Percentiles rank a stretch among this genome's conserved stretches.
These are phyloP conservation scores for Fusarium humuli DNA, from an alignment of 2,329 filamentous ascomycete species.

Conservation along the genomic window DNA sequence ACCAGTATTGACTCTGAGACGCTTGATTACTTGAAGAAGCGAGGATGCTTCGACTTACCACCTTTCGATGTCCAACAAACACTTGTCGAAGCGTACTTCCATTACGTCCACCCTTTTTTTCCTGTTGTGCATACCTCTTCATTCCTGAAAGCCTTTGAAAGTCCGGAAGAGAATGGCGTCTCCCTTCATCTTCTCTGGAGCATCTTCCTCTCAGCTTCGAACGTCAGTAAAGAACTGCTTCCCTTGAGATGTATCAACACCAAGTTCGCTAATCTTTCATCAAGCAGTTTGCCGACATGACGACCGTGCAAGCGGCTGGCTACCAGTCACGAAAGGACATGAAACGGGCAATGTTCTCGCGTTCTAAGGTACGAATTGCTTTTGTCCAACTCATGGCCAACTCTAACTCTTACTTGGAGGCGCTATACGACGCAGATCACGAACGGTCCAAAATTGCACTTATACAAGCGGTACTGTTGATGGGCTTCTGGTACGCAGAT, in stretches of 20 bases:
- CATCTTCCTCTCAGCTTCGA: slow-evolving; percentile 46
- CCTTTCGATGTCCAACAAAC: slow-evolving; percentile 29
- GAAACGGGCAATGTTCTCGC: slow-evolving; percentile 24
- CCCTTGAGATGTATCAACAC: neutral
- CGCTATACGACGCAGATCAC: slow-evolving; percentile 51
- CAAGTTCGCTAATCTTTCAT: neutral
- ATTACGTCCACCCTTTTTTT: slow-evolving; percentile 43
- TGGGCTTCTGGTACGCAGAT: slow-evolving; percentile 57
- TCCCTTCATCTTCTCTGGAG: slow-evolving; percentile 46
- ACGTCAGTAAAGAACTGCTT: neutral
- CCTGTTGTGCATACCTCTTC: slow-evolving; percentile 39
- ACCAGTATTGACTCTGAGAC: slow-evolving; percentile 6
- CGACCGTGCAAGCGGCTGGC: neutral
- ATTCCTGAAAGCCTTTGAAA: slow-evolving; percentile 32
- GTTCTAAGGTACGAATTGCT: slow-evolving; percentile 19
- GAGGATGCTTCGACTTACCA: slow-evolving; percentile 30
- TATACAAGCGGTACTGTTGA: slow-evolving; percentile 56
- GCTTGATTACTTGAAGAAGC: slow-evolving; percentile 21
- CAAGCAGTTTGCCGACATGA: neutral
- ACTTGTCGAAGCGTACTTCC: slow-evolving; percentile 41
- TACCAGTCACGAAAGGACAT: slow-evolving; percentile 11
- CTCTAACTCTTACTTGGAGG: neutral
- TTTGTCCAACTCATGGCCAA: neutral
- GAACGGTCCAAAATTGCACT: slow-evolving; percentile 53
- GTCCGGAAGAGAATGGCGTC: slow-evolving; percentile 22